Base-by-base conservation (phyloP, 495 filamentous ascomycete species). In the Staphylotrichum longicolle region DNA sequence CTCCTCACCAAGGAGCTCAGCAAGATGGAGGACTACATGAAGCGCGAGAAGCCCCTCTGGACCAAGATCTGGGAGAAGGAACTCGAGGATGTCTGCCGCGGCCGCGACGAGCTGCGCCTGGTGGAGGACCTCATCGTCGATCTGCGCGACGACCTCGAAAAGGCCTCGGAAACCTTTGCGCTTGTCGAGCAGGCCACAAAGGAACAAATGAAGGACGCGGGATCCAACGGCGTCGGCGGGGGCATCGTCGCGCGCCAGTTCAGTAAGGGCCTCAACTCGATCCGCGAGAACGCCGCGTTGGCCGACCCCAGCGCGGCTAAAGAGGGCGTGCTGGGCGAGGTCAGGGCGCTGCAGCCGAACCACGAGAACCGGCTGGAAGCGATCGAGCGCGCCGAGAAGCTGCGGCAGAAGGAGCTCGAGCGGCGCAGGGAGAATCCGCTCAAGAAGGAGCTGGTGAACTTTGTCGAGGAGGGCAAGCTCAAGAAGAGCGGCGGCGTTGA, bases 31-130 rank as follows among this genome's bases (percentile, higher is more conserved):
- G 92, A 96, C 44, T 96, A 88, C 78, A 82, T 98, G 71, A 88
- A 87, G 66, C 82, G 82, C 32, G 94, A 99, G 82, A 96, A 95
- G 74, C 94, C 94, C 0, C 77, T 96, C 49, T 99, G 94, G 91
- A 95, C 89, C 32, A 96, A 96, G 81, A 94, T 98, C 61, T 98
- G 95, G 94, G 92, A 97, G 82, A 89, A 91, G 74, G 92, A 98
- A 68, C 79, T 99, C 50, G 87, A 96, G 73, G 82, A 91, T 51
- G 94, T 99, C 12, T 98, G 93, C 76, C 91, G 93, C 64, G 95
- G 96, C 63, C 86, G 92, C 67, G 93, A 98, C 68, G 86, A 96
- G 68, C 82, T 98, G 56, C 94, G 90, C 15, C 87, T 96, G 78
- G 91, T 95, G 75, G 94, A 99, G 74, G 94, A 96, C 46, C 83